A percentile compares a stretch with the other conserved stretches of the same genome.
phyloP scores from a whole-genome alignment of 192 early-diverging fungal species.

The Coemansia sp. region DNA sequence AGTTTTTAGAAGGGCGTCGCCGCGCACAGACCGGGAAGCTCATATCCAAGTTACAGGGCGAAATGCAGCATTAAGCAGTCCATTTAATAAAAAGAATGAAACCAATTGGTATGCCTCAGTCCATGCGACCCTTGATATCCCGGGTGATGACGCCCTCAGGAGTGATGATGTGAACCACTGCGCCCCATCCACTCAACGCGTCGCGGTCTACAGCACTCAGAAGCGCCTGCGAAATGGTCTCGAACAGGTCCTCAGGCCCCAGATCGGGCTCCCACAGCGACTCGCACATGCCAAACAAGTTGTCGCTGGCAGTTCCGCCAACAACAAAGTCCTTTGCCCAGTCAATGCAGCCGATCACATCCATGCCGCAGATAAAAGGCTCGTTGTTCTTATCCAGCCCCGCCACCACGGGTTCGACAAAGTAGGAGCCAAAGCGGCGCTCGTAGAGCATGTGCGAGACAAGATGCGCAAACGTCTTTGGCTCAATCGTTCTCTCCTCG shows the following conservation, averaged over 20 bases:
- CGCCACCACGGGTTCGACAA: conserved; percentile 91
- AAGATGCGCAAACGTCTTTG: conserved; percentile 88
- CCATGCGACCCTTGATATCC: conserved; percentile 74
- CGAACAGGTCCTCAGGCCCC: conserved; percentile 96
- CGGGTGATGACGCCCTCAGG: conserved; percentile 82
- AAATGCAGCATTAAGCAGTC: conserved; percentile 29
- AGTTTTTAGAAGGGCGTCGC: conserved; percentile 74
- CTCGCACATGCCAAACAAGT: conserved; percentile 97
- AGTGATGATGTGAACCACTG: conserved; percentile 91
- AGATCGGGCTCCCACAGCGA: conserved; percentile 96
- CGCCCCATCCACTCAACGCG: conserved; percentile 94
- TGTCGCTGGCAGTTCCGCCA: conserved; percentile 78
- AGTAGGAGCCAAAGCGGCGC: conserved; percentile 93
- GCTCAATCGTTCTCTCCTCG: conserved; percentile 95
- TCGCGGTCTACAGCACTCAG: conserved; percentile 95
- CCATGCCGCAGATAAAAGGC: conserved; percentile 93
- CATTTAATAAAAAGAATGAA: neutral
- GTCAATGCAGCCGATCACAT: conserved; percentile 93
- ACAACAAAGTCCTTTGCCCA: conserved; percentile 95
- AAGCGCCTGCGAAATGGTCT: conserved; percentile 92
- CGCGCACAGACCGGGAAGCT: conserved; percentile 53
- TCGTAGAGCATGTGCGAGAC: conserved; percentile 96
- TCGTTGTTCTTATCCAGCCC: conserved; percentile 86
- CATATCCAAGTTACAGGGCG: conserved; percentile 47
- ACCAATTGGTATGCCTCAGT: conserved; percentile 15